Base-by-base conservation (phyloP, 1,284 basidiomycete genomes). In the Cystobasidium slooffiae region DNA sequence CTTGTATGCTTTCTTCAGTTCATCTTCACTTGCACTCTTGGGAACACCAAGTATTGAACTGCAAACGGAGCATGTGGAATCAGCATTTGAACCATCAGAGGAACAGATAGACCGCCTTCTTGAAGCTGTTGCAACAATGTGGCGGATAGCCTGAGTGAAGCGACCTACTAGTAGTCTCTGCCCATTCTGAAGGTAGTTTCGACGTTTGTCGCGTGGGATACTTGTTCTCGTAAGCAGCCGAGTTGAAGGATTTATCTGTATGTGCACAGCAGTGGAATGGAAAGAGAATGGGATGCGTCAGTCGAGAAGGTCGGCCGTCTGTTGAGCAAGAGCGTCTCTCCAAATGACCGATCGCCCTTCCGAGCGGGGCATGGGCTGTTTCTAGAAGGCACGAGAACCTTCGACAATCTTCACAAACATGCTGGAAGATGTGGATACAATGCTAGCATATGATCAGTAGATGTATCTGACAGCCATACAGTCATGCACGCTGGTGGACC, bases 21-120 rank as follows among this genome's bases (percentile, higher is more conserved):
- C 90, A 78, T 91, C 89, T 18, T 95, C 93, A 7, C 83, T 84
- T 24, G 94, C 94, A 61, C 85, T 85, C 82, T 88, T 91, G 78
- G 85, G 82, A 65, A 97, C 82, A 76, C 90, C 91, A 31, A 97
- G 86, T 0, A 89, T 84, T 2, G 43, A 6, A 44, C 68, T 61
- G 65, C 3, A 24, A n/a, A 47, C 3, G 7, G 6, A 31, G 3
- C 4, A 8, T 20, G 14, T 24, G 49, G 5, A 37, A 22, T 63
- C 44, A 63, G 43, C 18, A 49, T 39, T 37, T 31, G 31, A 31
- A 31, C 31, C 5, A 31, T 31, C 31, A 31, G 31, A 31, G 31
- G 31, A 31, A 31, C 31, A 31, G 31, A 31, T 2, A 31, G 31
- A 31, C 31, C 31, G 31, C 31, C 31, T 31, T 31, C 31, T 31